Conservation (phyloP, 202 grass and related monocot genomes). For the Sporobolus alterniflorus region DNA sequence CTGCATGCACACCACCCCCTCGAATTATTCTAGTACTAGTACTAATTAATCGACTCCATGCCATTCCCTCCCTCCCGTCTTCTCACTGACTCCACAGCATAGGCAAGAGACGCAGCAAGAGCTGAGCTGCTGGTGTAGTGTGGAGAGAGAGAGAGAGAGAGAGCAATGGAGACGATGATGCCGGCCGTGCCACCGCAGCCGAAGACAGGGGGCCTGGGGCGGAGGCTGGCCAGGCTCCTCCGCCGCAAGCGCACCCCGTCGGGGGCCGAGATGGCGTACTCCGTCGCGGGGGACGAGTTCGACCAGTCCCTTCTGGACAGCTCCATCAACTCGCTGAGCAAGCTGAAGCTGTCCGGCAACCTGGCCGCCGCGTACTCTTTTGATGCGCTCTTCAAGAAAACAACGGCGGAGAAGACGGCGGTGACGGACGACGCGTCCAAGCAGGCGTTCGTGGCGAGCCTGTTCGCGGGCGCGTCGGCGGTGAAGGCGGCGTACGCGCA, state of each 20-base stretch:
- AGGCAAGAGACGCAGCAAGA: background rate
- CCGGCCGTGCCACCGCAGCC: slow-evolving; percentile 34
- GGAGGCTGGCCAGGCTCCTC: slow-evolving; percentile 54
- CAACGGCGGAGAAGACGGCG: slow-evolving; percentile 27
- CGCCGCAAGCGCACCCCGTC: slow-evolving; percentile 55
- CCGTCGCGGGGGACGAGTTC: slow-evolving; percentile 41
- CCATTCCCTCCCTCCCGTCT: background rate
- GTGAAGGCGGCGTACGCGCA: slow-evolving; percentile 90
- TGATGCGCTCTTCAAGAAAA: slow-evolving; percentile 35
- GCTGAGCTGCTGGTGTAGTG: background rate
- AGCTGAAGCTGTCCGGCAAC: slow-evolving; percentile 78
- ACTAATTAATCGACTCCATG: background rate
- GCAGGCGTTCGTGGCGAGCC: slow-evolving; percentile 58
- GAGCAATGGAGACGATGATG: slow-evolving; percentile 60
- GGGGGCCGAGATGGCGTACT: slow-evolving; percentile 27
- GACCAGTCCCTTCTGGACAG: slow-evolving; percentile 56
- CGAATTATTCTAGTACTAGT: slow-evolving; percentile 4
- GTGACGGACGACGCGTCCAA: slow-evolving; percentile 4
- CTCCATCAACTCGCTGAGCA: slow-evolving; percentile 56
- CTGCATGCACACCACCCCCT: background rate
- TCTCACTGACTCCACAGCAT: background rate
- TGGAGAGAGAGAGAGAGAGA: background rate
- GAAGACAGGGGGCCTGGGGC: slow-evolving; percentile 47
- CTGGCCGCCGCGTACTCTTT: slow-evolving; percentile 48
- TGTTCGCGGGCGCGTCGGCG: slow-evolving; percentile 69